These are phyloP conservation scores for Karstenula rhodostoma DNA, from an alignment of 2,329 filamentous ascomycete species.

Conservation along the genomic window DNA sequence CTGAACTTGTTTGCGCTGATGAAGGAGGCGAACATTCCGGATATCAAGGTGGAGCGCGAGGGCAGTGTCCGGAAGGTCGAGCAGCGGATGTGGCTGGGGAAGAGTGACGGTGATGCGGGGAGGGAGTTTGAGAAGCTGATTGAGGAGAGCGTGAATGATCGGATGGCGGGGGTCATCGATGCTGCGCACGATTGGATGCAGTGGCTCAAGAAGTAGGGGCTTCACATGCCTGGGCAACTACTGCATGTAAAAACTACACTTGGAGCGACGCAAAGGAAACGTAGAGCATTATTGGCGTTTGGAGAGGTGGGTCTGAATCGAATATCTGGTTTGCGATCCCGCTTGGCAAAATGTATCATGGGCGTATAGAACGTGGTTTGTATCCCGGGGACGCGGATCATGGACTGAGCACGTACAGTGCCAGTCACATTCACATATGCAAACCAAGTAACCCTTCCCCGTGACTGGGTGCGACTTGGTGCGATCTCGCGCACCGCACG, in stretches of 20 bases:
- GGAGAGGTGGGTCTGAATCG: too few relatives aligned
- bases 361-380: too few relatives aligned
- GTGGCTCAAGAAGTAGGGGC: conserved; percentile 71
- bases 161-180: conserved; percentile 94
- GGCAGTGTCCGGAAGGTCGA: conserved; percentile 95
- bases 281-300: too few relatives aligned
- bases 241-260: too few relatives aligned
- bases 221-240: background rate
- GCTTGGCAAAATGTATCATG: background rate
- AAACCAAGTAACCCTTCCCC: too few relatives aligned
- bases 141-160: conserved; percentile 81
- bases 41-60: conserved; percentile 90
- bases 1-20: conserved; percentile 96
- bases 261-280: too few relatives aligned
- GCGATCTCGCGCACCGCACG: too few relatives aligned
- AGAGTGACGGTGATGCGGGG: conserved; percentile 91
- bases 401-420: too few relatives aligned
- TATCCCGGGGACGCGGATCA: too few relatives aligned
- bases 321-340: too few relatives aligned
- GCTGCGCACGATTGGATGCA: conserved; percentile 93
- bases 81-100: conserved; percentile 90
- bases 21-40: conserved; percentile 96
- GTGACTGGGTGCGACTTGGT: too few relatives aligned
- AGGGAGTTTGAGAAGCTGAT: conserved; percentile 88
- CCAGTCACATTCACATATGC: too few relatives aligned